A percentile compares a stretch with the other conserved stretches of the same genome.
These are phyloP conservation scores for Fagopyrum esculentum DNA, from an alignment of 148 eudicot genomes.

Conservation along the genomic window DNA sequence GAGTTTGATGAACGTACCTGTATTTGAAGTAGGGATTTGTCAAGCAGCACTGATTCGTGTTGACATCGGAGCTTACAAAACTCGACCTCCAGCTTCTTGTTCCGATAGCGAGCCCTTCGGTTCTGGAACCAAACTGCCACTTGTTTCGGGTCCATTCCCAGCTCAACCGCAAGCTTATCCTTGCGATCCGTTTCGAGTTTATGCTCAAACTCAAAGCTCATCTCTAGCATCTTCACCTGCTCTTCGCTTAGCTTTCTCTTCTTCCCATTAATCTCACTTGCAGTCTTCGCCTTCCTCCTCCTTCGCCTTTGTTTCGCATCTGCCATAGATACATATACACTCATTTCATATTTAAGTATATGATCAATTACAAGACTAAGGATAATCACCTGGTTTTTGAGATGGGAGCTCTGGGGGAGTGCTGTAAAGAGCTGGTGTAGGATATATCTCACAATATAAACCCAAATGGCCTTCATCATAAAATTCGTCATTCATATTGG, in stretches of 20 bases:
- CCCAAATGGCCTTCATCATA: background rate
- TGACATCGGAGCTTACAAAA: slow-evolving; percentile 47
- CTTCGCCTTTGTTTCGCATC: slow-evolving; percentile 34
- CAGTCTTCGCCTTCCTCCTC: slow-evolving; percentile 38
- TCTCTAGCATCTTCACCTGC: slow-evolving; percentile 50
- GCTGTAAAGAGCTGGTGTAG: too few relatives aligned
- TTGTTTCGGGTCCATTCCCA: slow-evolving; percentile 76
- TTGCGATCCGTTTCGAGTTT: slow-evolving; percentile 78
- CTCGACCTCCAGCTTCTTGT: slow-evolving; percentile 68
- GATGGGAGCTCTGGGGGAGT: background rate
- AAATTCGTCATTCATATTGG: background rate
- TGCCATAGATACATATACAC: too few relatives aligned
- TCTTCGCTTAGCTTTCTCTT: slow-evolving; percentile 64
- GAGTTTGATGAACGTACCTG: slow-evolving; percentile 38
- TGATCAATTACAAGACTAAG: background rate
- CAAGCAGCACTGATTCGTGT: slow-evolving; percentile 38
- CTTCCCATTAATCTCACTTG: slow-evolving; percentile 21
- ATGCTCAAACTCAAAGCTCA: slow-evolving; percentile 61
- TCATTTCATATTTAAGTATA: background rate
- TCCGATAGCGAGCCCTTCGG: slow-evolving; percentile 85
- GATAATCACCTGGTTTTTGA: background rate
- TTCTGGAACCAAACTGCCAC: slow-evolving; percentile 98
- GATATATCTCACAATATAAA: background rate
- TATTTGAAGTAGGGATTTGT: slow-evolving; percentile 65
- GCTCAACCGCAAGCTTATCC: slow-evolving; percentile 59